A percentile compares a stretch with the other conserved stretches of the same genome.
These are phyloP conservation scores for Phyllosticta citriasiana DNA, from an alignment of 2,329 filamentous ascomycete genomes.

Conservation along the genomic window DNA sequence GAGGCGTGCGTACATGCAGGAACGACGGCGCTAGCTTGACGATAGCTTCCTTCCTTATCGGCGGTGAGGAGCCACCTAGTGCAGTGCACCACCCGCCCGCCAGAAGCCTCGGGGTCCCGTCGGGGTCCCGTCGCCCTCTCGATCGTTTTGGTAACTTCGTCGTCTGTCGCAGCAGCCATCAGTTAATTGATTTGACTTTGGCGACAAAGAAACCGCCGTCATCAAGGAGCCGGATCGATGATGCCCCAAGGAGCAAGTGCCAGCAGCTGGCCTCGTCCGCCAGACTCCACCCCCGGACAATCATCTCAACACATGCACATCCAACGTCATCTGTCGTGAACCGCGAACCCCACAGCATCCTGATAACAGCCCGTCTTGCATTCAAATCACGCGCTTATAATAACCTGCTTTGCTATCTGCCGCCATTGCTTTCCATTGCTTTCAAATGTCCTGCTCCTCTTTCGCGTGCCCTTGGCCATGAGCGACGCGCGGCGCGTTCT, in stretches of 20 bases:
- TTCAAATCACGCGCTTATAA: too few relatives aligned
- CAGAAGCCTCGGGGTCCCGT: too few relatives aligned
- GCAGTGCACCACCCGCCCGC: background rate
- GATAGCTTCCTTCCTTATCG: constrained; percentile 10
- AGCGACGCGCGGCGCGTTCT: background rate
- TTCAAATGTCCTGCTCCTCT: background rate
- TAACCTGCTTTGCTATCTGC: background rate
- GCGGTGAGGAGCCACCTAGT: background rate
- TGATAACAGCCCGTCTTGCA: background rate
- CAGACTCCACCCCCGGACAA: background rate
- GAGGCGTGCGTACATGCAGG: constrained; percentile 5
- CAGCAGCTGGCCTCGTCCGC: background rate
- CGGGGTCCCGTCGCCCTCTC: too few relatives aligned
- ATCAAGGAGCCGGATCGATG: background rate
- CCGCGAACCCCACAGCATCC: too few relatives aligned
- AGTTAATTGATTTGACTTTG: background rate
- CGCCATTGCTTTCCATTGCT: background rate
- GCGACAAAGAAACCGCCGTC: background rate
- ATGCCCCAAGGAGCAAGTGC: background rate
- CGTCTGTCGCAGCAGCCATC: background rate
- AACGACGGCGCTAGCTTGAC: constrained; percentile 9
- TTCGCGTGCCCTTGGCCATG: background rate
- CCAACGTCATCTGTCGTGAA: background rate
- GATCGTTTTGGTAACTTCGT: background rate
- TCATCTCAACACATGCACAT: background rate